phyloP scores from a whole-genome alignment of 768 basidiomycete genomes.

The Rubroboletus pulcherrimus region DNA sequence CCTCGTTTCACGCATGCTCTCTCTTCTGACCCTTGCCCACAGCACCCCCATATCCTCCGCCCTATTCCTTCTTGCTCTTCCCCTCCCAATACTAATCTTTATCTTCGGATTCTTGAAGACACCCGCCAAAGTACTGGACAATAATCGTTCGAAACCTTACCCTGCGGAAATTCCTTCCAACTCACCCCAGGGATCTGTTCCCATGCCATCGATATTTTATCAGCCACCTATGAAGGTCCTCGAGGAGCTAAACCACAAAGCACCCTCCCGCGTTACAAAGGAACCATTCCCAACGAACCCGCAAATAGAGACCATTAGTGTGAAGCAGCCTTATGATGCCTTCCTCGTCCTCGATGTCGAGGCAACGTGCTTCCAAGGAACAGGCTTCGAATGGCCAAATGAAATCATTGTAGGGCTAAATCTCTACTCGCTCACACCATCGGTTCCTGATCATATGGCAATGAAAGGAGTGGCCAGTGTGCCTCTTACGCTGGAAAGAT shows the following conservation, averaged over 20 bases:
- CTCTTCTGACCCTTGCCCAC: conserved; percentile 11
- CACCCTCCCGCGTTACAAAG: neutral
- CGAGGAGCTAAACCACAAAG: conserved; percentile 2
- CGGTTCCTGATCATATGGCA: conserved; percentile 5
- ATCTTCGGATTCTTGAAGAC: neutral
- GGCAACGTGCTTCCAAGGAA: conserved; percentile 70
- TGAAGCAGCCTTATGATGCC: conserved; percentile 58
- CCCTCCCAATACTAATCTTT: conserved; percentile 8
- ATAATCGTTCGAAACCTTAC: neutral
- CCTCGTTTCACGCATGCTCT: conserved; percentile 8
- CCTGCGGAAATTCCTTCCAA: neutral
- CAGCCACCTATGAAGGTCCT: conserved; percentile 5
- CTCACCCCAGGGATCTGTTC: neutral
- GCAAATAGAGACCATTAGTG: conserved; percentile 14
- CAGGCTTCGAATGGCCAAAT: conserved; percentile 79
- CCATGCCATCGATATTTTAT: conserved; percentile 21
- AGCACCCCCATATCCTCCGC: neutral
- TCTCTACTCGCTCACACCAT: conserved; percentile 15
- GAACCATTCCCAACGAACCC: neutral
- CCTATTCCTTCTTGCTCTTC: neutral
- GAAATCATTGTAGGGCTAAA: conserved; percentile 80
- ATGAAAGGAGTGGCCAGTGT: conserved; percentile 87
- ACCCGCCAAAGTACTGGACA: neutral
- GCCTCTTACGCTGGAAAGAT: conserved; percentile 80
- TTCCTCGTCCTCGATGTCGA: conserved; percentile 91